A percentile compares a stretch with the other conserved stretches of the same genome.
Conservation (phyloP, 345 rosid species). For the Corchorus olitorius region DNA sequence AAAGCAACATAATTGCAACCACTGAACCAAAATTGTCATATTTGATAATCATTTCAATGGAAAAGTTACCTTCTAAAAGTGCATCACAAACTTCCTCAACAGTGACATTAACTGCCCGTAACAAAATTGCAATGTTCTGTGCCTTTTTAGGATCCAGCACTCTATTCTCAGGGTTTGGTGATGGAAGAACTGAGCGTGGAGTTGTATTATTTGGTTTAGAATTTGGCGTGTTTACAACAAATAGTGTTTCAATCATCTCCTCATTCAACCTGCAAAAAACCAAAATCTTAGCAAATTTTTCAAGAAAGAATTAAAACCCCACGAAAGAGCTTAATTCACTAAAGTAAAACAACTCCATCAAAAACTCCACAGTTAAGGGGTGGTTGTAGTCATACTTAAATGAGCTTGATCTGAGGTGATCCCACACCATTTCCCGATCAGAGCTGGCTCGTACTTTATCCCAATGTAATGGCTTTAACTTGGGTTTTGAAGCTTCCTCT, state of each 20-base stretch:
- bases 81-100: conserved; percentile 97
- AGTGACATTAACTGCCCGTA: conserved; percentile 89
- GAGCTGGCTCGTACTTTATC: conserved; percentile 32
- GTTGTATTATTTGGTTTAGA: conserved; percentile 57
- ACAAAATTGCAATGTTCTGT: conserved; percentile 90
- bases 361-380: neutral
- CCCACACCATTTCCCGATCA: conserved; percentile 31
- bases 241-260: conserved; percentile 87
- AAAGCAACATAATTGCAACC: conserved; percentile 9
- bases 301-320: neutral
- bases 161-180: conserved; percentile 68
- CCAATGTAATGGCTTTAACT: conserved; percentile 30
- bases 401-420: conserved; percentile 30
- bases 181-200: conserved; percentile 56
- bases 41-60: neutral
- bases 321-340: neutral
- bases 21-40: neutral
- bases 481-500: conserved; percentile 40
- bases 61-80: conserved; percentile 80
- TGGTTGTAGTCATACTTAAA: conserved; percentile 21
- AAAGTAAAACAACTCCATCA: neutral
- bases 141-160: conserved; percentile 96
- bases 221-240: conserved; percentile 63
- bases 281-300: conserved; percentile 18
- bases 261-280: conserved; percentile 71